phyloP scores from a whole-genome alignment of 2,329 filamentous ascomycete genomes.

The Aspergillus tanneri region DNA sequence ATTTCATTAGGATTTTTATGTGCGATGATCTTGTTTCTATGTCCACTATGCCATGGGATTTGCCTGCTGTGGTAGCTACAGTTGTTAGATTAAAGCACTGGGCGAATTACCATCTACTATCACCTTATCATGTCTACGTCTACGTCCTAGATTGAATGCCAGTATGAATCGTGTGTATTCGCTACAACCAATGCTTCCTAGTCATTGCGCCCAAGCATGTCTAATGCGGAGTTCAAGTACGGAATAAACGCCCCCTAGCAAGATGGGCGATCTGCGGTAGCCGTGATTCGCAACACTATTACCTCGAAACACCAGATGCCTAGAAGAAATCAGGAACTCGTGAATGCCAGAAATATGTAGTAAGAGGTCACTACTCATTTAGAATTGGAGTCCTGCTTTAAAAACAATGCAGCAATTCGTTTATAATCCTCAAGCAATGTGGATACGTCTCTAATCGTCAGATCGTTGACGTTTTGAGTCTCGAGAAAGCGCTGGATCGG shows the following conservation, averaged over 20 bases:
- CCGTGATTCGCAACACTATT: conserved; percentile 1
- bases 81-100: too few species aligned
- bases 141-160: neutral
- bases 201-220: conserved; percentile 3
- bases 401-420: conserved; percentile 64
- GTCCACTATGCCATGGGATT: neutral
- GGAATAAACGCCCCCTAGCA: conserved; percentile 19
- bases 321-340: conserved; percentile 2
- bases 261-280: conserved; percentile 13
- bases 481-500: conserved; percentile 74
- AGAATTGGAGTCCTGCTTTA: conserved; percentile 41
- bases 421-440: conserved; percentile 73
- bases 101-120: too few species aligned
- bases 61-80: too few species aligned
- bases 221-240: neutral
- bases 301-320: neutral
- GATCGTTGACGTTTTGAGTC: conserved; percentile 65
- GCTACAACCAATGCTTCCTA: conserved; percentile 14
- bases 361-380: conserved; percentile 12
- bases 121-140: neutral
- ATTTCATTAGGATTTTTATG: neutral
- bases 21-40: neutral
- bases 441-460: conserved; percentile 70
- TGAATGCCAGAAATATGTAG: neutral
- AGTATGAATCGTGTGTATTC: neutral